Evolutionary conservation across 2,329 filamentous ascomycete species (phyloP).

Genomic region (Nannizzia gypsea): DNA sequence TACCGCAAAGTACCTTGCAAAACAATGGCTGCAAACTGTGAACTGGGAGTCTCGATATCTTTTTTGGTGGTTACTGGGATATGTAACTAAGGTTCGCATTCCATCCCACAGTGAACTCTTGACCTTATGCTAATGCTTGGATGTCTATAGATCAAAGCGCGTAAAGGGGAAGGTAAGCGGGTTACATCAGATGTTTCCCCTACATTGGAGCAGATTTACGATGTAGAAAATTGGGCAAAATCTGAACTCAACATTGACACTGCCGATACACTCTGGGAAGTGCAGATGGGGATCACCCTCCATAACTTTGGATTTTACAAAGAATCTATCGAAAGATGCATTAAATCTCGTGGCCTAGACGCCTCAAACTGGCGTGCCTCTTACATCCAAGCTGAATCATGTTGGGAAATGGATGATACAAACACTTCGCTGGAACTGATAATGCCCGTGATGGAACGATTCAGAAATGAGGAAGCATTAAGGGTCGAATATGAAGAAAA

Average conservation of each 20-base stretch:
- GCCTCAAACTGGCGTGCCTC: slow-evolving; percentile 17
- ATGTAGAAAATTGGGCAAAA: slow-evolving; percentile 13
- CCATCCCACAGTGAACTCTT: too few species aligned
- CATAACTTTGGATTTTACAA: slow-evolving; percentile 10
- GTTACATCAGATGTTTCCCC: not conserved
- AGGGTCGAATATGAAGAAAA: slow-evolving; percentile 7
- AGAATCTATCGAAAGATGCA: slow-evolving; percentile 17
- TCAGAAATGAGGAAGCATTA: slow-evolving; percentile 9
- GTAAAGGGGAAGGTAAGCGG: not conserved
- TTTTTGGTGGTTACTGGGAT: slow-evolving; percentile 10
- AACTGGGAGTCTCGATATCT: slow-evolving; percentile 6
- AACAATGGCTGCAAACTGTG: slow-evolving; percentile 15
- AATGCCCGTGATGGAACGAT: slow-evolving; percentile 8
- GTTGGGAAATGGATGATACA: slow-evolving; percentile 9
- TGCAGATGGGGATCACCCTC: slow-evolving; percentile 18
- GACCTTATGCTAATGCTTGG: not conserved
- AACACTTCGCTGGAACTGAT: slow-evolving; percentile 8
- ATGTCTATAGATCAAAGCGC: not conserved
- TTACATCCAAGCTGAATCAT: slow-evolving; percentile 14
- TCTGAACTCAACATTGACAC: slow-evolving; percentile 9
- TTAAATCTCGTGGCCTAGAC: slow-evolving; percentile 12
- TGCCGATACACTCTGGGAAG: slow-evolving; percentile 10
- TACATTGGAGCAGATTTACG: slow-evolving; percentile 11
- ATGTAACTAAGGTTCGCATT: slow-evolving; percentile 10
- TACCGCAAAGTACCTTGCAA: slow-evolving; percentile 14